Evolutionary conservation across 2,329 filamentous ascomycete genomes (phyloP).

Genomic region (Trichoderma polysporum): DNA sequence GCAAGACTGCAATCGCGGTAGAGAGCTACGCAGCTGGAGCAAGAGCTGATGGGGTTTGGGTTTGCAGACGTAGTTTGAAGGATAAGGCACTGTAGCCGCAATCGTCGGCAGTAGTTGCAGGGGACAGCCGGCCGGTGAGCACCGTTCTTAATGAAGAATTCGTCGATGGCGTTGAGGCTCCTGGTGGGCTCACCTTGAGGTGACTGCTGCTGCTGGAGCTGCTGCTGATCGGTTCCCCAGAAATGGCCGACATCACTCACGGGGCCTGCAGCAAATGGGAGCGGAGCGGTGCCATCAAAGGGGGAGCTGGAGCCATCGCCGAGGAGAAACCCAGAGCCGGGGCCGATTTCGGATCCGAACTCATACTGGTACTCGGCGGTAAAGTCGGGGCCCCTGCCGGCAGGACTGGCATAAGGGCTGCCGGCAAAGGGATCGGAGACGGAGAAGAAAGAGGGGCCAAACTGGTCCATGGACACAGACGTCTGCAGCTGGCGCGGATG

Average conservation of each 20-base stretch:
- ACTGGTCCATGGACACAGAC: not conserved
- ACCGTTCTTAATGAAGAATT: slow-evolving; percentile 42
- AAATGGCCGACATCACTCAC: not conserved
- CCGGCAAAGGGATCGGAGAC: not conserved
- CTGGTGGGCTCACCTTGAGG: not conserved
- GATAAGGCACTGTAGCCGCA: slow-evolving; percentile 49
- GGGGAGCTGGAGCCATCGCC: slow-evolving; percentile 3
- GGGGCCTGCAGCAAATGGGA: not conserved
- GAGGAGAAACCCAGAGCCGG: not conserved
- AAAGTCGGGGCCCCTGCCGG: slow-evolving; percentile 6
- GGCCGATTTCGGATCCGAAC: slow-evolving; percentile 6
- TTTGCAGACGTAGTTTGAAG: slow-evolving; percentile 47
- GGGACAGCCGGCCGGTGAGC: slow-evolving; percentile 43
- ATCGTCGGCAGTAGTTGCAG: slow-evolving; percentile 45
- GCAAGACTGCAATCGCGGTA: slow-evolving; percentile 52
- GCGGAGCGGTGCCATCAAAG: slow-evolving; percentile 8
- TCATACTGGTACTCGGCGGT: slow-evolving; percentile 2
- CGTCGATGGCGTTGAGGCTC: slow-evolving; percentile 30
- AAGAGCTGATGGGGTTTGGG: slow-evolving; percentile 48
- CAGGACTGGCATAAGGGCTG: slow-evolving; percentile 5
- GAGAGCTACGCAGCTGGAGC: slow-evolving; percentile 51
- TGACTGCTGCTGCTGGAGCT: not conserved
- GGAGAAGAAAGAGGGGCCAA: slow-evolving; percentile 12
- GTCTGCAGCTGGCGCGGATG: slow-evolving; percentile 6
- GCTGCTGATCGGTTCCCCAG: not conserved